Percentiles rank a stretch among this genome's conserved stretches.
Evolutionary conservation across 1,284 basidiomycete genomes (phyloP).

Genomic region (Tausonia pullulans): DNA sequence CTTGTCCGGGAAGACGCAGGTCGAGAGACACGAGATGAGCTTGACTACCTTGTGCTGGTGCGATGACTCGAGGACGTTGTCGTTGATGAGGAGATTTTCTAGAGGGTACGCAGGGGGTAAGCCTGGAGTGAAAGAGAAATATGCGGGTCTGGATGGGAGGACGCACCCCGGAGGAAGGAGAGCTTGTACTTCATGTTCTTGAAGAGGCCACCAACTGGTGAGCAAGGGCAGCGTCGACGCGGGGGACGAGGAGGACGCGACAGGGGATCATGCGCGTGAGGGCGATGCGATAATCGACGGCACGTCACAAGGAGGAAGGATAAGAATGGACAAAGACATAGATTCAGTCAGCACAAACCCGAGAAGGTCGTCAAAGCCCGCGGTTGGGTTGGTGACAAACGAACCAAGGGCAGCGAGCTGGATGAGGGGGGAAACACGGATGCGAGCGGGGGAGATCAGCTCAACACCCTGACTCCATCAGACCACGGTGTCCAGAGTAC

Average conservation of each 20-base stretch:
- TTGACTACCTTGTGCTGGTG: conserved; percentile 48
- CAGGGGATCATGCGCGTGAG: too few relatives aligned
- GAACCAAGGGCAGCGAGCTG: conserved; percentile 62
- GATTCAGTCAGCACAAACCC: too few relatives aligned
- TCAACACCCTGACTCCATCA: not conserved
- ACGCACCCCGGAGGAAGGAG: conserved; percentile 54
- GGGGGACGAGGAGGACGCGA: too few relatives aligned
- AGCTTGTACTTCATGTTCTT: conserved; percentile 79
- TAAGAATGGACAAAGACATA: too few relatives aligned
- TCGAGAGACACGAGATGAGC: conserved; percentile 37
- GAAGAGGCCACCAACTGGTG: conserved; percentile 13
- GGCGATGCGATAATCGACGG: too few relatives aligned
- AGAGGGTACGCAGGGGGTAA: too few relatives aligned
- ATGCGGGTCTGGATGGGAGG: too few relatives aligned
- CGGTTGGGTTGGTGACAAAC: conserved; percentile 23
- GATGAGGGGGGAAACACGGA: not conserved
- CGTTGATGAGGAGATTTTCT: conserved; percentile 83
- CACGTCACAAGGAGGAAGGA: too few relatives aligned
- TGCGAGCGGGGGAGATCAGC: not conserved
- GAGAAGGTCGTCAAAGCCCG: too few relatives aligned
- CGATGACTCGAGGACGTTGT: conserved; percentile 67
- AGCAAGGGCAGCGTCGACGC: not conserved
- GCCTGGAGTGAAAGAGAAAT: too few relatives aligned
- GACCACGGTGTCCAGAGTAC: not conserved
- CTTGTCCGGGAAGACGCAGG: conserved; percentile 39